phyloP scores from a whole-genome alignment of 2,329 filamentous ascomycete species.

The Fusarium protoensiforme region DNA sequence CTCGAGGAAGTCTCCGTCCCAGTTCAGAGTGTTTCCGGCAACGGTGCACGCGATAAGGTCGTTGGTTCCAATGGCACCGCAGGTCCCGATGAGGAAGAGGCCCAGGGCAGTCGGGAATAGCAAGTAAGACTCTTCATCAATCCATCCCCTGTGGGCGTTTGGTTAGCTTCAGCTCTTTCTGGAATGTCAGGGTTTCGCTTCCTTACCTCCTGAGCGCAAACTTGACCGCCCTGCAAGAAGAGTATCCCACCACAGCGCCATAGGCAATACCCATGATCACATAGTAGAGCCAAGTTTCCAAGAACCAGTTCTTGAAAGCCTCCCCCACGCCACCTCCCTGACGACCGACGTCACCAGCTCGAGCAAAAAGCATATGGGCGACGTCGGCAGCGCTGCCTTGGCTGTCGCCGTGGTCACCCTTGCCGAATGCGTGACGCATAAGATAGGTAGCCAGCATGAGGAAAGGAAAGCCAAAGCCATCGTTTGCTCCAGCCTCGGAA shows the following conservation, averaged over 20 bases:
- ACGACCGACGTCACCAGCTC: slow-evolving; percentile 56
- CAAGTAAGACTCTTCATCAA: slow-evolving; percentile 65
- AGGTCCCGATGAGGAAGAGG: slow-evolving; percentile 68
- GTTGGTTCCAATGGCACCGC: slow-evolving; percentile 67
- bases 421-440: slow-evolving; percentile 62
- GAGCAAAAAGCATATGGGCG: slow-evolving; percentile 25
- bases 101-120: slow-evolving; percentile 64
- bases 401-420: slow-evolving; percentile 26
- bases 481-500: slow-evolving; percentile 69
- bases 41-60: slow-evolving; percentile 71
- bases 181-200: not conserved
- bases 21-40: slow-evolving; percentile 69
- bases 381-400: not conserved
- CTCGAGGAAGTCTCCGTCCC: slow-evolving; percentile 69
- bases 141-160: slow-evolving; percentile 56
- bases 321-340: slow-evolving; percentile 62
- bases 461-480: slow-evolving; percentile 71
- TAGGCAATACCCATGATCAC: slow-evolving; percentile 64
- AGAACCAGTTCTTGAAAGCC: slow-evolving; percentile 66
- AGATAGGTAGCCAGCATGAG: slow-evolving; percentile 68
- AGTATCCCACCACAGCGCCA: slow-evolving; percentile 62
- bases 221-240: slow-evolving; percentile 59
- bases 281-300: slow-evolving; percentile 71
- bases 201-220: slow-evolving; percentile 50
- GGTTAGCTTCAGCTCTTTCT: not conserved